Evolutionary conservation across 2,329 filamentous ascomycete species (phyloP).

Genomic region (Colletotrichum sp.): DNA sequence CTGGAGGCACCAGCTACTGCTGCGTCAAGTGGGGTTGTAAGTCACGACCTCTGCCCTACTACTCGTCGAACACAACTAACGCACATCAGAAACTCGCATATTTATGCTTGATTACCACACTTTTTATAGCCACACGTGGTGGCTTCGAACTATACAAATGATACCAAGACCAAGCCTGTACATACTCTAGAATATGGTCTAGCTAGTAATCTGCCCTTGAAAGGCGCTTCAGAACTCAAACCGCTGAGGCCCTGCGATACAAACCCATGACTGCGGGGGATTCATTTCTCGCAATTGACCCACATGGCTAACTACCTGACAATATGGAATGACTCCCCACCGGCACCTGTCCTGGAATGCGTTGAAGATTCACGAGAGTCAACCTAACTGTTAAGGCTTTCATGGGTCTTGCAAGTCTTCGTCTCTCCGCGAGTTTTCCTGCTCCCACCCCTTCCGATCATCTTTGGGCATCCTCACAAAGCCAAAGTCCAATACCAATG

Average conservation of each 20-base stretch:
- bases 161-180: not conserved
- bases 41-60: constrained; percentile 20
- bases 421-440: not conserved
- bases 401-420: not conserved
- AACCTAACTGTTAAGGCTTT: not conserved
- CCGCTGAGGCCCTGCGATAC: not conserved
- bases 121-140: not conserved
- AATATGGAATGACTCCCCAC: not conserved
- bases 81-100: not conserved
- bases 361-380: not conserved
- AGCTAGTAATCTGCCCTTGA: not conserved
- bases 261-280: not conserved
- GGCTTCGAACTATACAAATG: not conserved
- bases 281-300: not conserved
- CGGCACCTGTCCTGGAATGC: not conserved
- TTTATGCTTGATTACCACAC: not conserved
- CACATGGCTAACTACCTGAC: not conserved
- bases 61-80: not conserved
- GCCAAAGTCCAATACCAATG: not conserved
- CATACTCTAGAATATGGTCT: not conserved
- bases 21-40: constrained; percentile 3
- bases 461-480: not conserved
- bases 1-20: not conserved
- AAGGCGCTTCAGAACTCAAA: not conserved
- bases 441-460: not conserved